Evolutionary conservation across 768 basidiomycete species (phyloP), one percentile per base, ranked within the genome.

Genomic region (Suillus cothurnatus): DNA sequence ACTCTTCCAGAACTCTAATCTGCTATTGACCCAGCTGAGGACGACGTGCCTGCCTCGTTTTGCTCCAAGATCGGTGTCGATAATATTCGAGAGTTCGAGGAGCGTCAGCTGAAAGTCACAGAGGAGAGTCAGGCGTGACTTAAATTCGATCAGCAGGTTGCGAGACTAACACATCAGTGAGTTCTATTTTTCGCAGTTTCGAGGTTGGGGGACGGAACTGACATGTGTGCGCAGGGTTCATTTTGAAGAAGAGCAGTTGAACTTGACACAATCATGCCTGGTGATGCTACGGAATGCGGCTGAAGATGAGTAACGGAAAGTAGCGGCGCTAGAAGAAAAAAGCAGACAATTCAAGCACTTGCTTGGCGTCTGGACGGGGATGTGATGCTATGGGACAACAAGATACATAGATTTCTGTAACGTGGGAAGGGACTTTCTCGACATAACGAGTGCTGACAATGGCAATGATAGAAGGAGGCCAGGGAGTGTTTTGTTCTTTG

Each of bases 81-180:
- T 17, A 89, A 89, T 76, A 94, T 99, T 67, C 87, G 96, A 32
- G 94, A 96, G 70, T 99, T 96, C 73, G 97, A 99, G 77, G 92
- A 94, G 73, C 87, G 91, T 26, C 94, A 97, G 72, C 81, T 98
- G 36, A 92, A 90, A 75, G 86, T 93, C 28, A 94, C 93, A 76
- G 92, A 93, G 70, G 94, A 95, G 75, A 92, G 87, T 71, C 93
- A 92, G 70, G 92, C 92, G 9, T 80, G 93, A 64, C 78, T 95
- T 68, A 85, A 90, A 56, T 97, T 88, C 69, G 90, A 95, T 68
- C 92, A 89, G 6, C 94, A 96, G 74, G 91, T 96, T 65, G 90
- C 91, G 0, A 84, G 96, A 11, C 79, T 98, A 63, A 88, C 85
- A 2, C 93, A 96, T 77, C 92, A 94, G 95, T 95, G 74, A 63